Conservation (phyloP, 345 rosid species). For the Gossypium anomalum region DNA sequence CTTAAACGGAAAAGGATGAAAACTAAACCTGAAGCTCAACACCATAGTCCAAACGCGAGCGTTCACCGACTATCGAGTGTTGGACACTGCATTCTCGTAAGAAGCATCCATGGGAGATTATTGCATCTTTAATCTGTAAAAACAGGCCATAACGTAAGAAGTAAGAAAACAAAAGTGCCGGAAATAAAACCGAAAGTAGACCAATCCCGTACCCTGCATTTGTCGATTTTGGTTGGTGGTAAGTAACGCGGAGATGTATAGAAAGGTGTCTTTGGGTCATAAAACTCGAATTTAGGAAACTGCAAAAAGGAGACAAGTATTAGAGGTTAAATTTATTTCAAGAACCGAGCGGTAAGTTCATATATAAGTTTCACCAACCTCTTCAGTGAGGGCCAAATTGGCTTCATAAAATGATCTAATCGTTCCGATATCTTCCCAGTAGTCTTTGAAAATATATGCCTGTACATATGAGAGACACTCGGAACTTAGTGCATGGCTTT, state of each 20-base stretch:
- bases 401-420: conserved; percentile 85
- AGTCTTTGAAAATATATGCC: conserved; percentile 79
- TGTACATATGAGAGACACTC: conserved; percentile 21
- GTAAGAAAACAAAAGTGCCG: background rate
- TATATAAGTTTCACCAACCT: conserved; percentile 37
- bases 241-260: conserved; percentile 88
- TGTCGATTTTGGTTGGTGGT: conserved; percentile 86
- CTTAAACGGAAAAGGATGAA: background rate
- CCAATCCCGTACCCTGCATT: conserved; percentile 54
- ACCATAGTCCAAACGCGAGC: conserved; percentile 81
- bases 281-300: conserved; percentile 79
- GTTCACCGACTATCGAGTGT: conserved; percentile 85
- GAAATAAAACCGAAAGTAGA: background rate
- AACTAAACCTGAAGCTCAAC: conserved; percentile 74
- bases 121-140: conserved; percentile 66
- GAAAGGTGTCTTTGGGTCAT: conserved; percentile 82
- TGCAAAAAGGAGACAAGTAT: conserved; percentile 22
- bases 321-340: background rate
- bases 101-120: conserved; percentile 97
- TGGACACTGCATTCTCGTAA: conserved; percentile 68
- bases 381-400: conserved; percentile 84
- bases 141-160: conserved; percentile 16
- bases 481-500: background rate
- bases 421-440: conserved; percentile 97
- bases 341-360: background rate